Evolutionary conservation across 2,329 filamentous ascomycete genomes (phyloP).

Genomic region (Magnaporthiopsis incrustans): DNA sequence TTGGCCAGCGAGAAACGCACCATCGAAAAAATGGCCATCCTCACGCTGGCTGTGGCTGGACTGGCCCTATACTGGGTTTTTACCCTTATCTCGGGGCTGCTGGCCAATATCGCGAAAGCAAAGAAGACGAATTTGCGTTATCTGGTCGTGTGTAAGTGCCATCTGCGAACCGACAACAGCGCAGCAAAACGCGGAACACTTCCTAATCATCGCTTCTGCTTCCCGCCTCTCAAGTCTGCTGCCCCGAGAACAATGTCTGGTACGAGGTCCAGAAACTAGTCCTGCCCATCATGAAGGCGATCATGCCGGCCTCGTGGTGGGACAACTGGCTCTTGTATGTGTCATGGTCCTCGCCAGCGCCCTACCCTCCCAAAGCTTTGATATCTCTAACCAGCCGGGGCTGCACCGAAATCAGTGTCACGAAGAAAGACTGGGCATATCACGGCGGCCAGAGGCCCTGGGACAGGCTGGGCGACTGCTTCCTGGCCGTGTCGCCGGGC

Average conservation of each 20-base stretch:
- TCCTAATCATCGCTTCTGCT: neutral
- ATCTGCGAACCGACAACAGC: neutral
- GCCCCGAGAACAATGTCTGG: slow-evolving; percentile 45
- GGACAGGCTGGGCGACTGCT: slow-evolving; percentile 51
- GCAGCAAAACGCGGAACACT: neutral
- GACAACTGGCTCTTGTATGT: slow-evolving; percentile 53
- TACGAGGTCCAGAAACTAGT: slow-evolving; percentile 45
- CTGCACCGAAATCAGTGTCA: slow-evolving; percentile 30
- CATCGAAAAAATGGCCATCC: slow-evolving; percentile 22
- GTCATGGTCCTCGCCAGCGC: neutral
- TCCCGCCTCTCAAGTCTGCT: slow-evolving; percentile 29
- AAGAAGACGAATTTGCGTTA: slow-evolving; percentile 45
- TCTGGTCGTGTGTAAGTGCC: slow-evolving; percentile 41
- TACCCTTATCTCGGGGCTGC: slow-evolving; percentile 25
- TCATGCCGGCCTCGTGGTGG: slow-evolving; percentile 47
- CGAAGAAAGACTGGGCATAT: slow-evolving; percentile 55
- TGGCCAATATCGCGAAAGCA: slow-evolving; percentile 39
- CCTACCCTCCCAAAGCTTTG: neutral
- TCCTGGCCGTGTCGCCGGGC: slow-evolving; percentile 54
- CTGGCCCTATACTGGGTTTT: slow-evolving; percentile 26
- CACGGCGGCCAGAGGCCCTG: slow-evolving; percentile 49
- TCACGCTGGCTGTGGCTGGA: slow-evolving; percentile 26
- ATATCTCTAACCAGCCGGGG: neutral
- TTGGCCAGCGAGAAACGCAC: neutral
- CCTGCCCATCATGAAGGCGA: slow-evolving; percentile 42